A percentile compares a stretch with the other conserved stretches of the same genome.
Evolutionary conservation across 768 basidiomycete genomes (phyloP).

Genomic region (Collybiopsis luxurians): DNA sequence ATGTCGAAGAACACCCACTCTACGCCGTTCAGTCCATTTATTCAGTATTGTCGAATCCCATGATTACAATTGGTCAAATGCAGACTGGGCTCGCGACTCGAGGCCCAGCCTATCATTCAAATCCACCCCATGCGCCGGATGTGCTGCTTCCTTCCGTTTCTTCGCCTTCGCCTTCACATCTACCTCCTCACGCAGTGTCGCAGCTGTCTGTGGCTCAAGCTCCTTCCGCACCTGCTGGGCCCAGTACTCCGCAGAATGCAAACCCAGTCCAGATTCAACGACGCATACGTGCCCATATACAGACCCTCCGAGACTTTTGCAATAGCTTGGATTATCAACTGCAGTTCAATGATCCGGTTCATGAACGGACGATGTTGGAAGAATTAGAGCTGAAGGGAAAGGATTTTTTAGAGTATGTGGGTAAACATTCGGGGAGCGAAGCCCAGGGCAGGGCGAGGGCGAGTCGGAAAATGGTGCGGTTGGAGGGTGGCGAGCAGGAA

Average conservation of each 20-base stretch:
- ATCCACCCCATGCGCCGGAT: neutral
- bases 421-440: too few species aligned
- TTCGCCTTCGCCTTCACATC: too few species aligned
- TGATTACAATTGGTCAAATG: neutral
- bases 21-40: neutral
- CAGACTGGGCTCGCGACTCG: neutral
- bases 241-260: neutral
- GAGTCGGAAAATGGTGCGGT: too few species aligned
- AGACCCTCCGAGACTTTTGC: conserved; percentile 41
- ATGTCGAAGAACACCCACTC: neutral
- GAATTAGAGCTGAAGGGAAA: conserved; percentile 40
- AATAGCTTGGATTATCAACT: conserved; percentile 45
- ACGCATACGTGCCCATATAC: conserved; percentile 28
- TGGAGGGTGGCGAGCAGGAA: too few species aligned
- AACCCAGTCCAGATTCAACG: neutral
- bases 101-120: neutral
- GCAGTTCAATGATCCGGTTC: conserved; percentile 37
- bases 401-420: conserved; percentile 35
- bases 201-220: neutral
- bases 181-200: too few species aligned
- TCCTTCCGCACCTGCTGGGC: neutral
- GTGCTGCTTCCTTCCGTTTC: too few species aligned
- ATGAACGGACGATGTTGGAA: conserved; percentile 40
- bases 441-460: too few species aligned
- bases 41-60: neutral